Evolutionary conservation across 495 filamentous ascomycete genomes (phyloP).

Genomic region (Hyphodiscus hymeniophilus): DNA sequence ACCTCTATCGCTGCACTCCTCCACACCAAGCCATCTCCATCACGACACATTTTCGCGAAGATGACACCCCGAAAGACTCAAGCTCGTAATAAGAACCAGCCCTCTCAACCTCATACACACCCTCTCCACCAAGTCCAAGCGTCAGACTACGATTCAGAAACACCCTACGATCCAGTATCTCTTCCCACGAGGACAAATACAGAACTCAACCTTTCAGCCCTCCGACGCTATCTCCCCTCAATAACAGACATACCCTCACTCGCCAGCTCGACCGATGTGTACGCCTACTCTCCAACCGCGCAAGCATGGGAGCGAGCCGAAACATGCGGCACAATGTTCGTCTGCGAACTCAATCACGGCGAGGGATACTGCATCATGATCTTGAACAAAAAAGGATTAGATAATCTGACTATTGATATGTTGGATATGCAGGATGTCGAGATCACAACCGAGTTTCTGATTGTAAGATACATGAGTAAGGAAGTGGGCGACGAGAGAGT

Average conservation of each 20-base stretch:
- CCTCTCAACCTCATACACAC: constrained; percentile 23
- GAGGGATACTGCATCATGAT: constrained; percentile 24
- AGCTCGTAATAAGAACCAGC: constrained; percentile 31
- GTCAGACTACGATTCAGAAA: constrained; percentile 61
- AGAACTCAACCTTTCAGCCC: constrained; percentile 73
- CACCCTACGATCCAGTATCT: constrained; percentile 33
- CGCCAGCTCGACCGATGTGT: constrained; percentile 72
- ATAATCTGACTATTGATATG: constrained; percentile 27
- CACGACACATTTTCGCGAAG: constrained; percentile 18
- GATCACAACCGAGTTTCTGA: constrained; percentile 18
- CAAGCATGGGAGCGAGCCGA: constrained; percentile 68
- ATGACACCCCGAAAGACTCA: constrained; percentile 28
- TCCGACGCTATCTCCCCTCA: constrained; percentile 64
- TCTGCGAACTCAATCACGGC: constrained; percentile 43
- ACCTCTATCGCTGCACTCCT: too few species aligned
- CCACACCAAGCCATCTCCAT: neutral
- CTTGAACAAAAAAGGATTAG: constrained; percentile 28
- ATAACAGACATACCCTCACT: constrained; percentile 62
- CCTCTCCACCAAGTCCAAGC: constrained; percentile 26
- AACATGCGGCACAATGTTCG: constrained; percentile 75
- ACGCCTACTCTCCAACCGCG: constrained; percentile 55
- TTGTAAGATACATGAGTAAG: constrained; percentile 11
- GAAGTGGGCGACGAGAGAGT: constrained; percentile 3
- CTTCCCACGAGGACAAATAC: constrained; percentile 52
- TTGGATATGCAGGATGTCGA: constrained; percentile 25